Conservation (phyloP, 148 eudicot genomes). For the Arctostaphylos glauca region DNA sequence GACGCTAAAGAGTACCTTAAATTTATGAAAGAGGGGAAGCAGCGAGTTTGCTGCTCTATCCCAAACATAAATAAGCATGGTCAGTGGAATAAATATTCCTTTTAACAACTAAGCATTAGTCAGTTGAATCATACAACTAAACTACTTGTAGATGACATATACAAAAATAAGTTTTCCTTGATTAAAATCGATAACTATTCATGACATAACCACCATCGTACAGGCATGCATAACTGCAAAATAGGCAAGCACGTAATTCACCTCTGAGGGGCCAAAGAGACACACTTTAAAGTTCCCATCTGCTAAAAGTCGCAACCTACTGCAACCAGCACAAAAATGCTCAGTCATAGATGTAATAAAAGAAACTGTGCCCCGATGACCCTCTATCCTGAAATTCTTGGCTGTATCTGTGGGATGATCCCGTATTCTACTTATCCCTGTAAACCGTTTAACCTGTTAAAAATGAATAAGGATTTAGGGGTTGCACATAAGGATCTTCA, state of each 20-base stretch:
- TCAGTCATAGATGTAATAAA: slow-evolving; percentile 98
- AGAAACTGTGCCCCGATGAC: slow-evolving; percentile 83
- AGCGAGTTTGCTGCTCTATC: background rate
- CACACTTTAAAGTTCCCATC: slow-evolving; percentile 98
- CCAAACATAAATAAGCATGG: slow-evolving; percentile 6
- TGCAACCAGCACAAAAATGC: slow-evolving; percentile 95
- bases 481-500: background rate
- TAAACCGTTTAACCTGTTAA: slow-evolving; percentile 56
- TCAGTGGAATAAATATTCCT: background rate
- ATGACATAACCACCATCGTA: background rate
- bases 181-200: background rate
- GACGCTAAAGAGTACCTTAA: background rate
- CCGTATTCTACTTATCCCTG: slow-evolving; percentile 51
- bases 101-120: background rate
- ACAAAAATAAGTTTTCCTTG: background rate
- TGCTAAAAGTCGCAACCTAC: slow-evolving; percentile 83
- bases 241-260: slow-evolving; percentile 19
- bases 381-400: slow-evolving; percentile 85
- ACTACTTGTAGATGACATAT: background rate
- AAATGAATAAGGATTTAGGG: slow-evolving; percentile 17
- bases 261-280: slow-evolving; percentile 96
- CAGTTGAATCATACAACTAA: background rate
- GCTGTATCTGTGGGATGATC: slow-evolving; percentile 89
- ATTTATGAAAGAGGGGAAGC: background rate
- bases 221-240: background rate